phyloP scores from a whole-genome alignment of 495 filamentous ascomycete species.

The Penicillium malachiteum region DNA sequence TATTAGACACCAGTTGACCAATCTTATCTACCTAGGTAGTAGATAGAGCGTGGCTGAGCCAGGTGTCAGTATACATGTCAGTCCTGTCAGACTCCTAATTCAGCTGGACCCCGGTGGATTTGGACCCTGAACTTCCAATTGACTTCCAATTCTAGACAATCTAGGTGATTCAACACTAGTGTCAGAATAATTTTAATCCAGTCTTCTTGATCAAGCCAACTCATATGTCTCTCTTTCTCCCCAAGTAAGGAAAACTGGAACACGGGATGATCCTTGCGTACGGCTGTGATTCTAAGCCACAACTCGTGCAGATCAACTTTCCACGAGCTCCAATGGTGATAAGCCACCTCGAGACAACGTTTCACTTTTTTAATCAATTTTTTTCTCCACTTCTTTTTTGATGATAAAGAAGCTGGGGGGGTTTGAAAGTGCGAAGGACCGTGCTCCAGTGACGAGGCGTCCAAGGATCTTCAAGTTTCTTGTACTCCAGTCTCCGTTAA shows the following conservation, averaged over 20 bases:
- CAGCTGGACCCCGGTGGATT: not conserved
- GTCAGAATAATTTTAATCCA: constrained; percentile 4
- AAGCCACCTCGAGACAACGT: constrained; percentile 1
- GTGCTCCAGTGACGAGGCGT: not conserved
- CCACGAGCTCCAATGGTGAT: constrained; percentile 5
- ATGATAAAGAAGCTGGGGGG: too few relatives aligned
- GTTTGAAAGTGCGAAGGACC: too few relatives aligned
- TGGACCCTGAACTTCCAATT: not conserved
- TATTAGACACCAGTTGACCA: too few relatives aligned
- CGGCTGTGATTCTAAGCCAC: not conserved
- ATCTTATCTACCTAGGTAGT: too few relatives aligned
- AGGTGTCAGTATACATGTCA: too few relatives aligned
- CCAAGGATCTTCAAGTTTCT: not conserved
- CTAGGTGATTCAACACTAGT: not conserved
- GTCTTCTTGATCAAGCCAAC: not conserved
- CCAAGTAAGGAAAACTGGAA: not conserved
- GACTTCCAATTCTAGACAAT: not conserved
- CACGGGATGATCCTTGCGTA: not conserved
- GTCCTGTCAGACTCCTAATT: too few relatives aligned
- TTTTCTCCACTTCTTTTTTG: not conserved
- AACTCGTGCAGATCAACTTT: constrained; percentile 6
- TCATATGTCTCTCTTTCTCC: not conserved
- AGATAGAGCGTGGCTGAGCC: too few relatives aligned
- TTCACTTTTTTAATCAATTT: not conserved
- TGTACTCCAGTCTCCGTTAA: not conserved